phyloP scores from a whole-genome alignment of 495 filamentous ascomycete genomes.

The Letharia lupina region DNA sequence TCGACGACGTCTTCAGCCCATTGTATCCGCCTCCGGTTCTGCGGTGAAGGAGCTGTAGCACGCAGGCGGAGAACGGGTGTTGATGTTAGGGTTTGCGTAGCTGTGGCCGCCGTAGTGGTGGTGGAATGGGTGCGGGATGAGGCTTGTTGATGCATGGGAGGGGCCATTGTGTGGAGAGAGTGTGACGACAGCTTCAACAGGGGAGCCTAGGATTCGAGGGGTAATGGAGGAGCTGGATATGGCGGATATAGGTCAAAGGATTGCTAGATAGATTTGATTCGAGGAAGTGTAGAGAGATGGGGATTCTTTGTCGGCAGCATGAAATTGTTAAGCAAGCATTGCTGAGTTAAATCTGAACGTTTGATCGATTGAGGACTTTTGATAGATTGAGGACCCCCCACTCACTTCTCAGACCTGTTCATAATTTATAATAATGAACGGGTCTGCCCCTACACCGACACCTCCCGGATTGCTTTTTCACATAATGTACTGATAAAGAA shows the following conservation, averaged over 20 bases:
- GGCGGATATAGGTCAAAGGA: neutral
- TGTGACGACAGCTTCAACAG: neutral
- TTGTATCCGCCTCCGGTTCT: conserved; percentile 48
- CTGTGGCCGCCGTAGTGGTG: neutral
- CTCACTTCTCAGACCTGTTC: too few species aligned
- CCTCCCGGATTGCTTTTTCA: neutral
- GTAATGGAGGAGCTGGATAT: neutral
- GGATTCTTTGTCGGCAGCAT: neutral
- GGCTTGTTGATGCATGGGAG: neutral
- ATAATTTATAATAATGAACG: too few species aligned
- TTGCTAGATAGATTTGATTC: neutral
- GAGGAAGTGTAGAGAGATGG: neutral
- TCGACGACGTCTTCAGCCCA: conserved; percentile 94
- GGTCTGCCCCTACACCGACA: neutral
- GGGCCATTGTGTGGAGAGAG: neutral
- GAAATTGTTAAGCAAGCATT: neutral
- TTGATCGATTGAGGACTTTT: neutral
- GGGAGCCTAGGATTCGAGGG: neutral
- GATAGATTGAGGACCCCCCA: neutral
- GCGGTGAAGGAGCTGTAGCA: conserved; percentile 10
- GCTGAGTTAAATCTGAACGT: neutral
- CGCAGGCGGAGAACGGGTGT: conserved; percentile 25
- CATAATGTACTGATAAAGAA: neutral
- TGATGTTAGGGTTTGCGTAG: conserved; percentile 13
- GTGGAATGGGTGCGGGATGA: neutral